Conservation (phyloP, 2,329 filamentous ascomycete species). For the Fusarium sp. region DNA sequence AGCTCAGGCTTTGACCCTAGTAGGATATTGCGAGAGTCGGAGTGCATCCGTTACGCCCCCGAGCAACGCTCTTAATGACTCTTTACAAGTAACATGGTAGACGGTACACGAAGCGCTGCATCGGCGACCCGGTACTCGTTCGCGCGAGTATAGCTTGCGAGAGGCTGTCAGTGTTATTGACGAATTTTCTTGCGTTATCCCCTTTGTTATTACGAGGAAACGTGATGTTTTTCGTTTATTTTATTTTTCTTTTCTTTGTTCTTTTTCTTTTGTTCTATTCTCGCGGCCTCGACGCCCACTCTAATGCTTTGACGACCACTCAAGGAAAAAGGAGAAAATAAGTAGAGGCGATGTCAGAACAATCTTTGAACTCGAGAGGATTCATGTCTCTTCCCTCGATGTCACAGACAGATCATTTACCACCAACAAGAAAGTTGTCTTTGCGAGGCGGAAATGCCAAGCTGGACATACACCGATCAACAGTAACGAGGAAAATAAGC, state of each 20-base stretch:
- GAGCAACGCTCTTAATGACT: constrained; percentile 46
- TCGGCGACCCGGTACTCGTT: constrained; percentile 43
- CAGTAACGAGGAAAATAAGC: constrained; percentile 30
- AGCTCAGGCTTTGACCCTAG: constrained; percentile 3
- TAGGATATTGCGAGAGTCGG: constrained; percentile 21
- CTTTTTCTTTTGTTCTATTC: constrained; percentile 35
- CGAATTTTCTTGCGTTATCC: constrained; percentile 46
- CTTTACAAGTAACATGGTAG: constrained; percentile 46
- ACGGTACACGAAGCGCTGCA: constrained; percentile 44
- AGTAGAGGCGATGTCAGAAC: constrained; percentile 8
- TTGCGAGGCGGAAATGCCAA: constrained; percentile 32
- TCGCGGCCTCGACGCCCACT: constrained; percentile 32
- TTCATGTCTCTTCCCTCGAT: constrained; percentile 40
- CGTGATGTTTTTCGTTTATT: constrained; percentile 41
- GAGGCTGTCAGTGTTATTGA: constrained; percentile 34
- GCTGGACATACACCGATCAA: constrained; percentile 32
- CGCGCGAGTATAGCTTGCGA: constrained; percentile 42
- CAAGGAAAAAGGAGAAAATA: constrained; percentile 22
- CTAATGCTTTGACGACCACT: constrained; percentile 46
- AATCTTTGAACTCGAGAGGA: constrained; percentile 32
- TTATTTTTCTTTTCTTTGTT: constrained; percentile 20
- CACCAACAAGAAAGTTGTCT: constrained; percentile 12
- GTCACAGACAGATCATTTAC: constrained; percentile 5
- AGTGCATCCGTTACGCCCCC: constrained; percentile 28
- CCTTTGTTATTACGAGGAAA: constrained; percentile 47